Base-by-base conservation (phyloP, 176 grass and related monocot species). In the Avena sativa region DNA sequence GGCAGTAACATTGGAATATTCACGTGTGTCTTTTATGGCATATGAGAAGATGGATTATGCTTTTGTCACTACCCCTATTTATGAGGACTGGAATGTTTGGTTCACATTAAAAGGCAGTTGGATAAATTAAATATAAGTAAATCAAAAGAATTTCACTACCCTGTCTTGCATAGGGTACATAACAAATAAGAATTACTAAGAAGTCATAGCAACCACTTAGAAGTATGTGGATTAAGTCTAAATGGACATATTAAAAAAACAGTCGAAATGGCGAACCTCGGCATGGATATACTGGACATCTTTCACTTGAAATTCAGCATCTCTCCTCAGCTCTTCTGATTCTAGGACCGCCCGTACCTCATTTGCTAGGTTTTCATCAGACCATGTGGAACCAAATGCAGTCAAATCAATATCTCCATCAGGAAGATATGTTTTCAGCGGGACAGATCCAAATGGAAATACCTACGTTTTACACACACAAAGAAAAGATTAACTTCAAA, bases 381-480 rank as follows among this genome's bases (percentile, higher is more conserved):
- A 91, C 69, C 34, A 91, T 1, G 83, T 78, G 12, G 86, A 4
- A 25, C 86, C 87, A 60, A 96, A 79, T 68, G 85, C 77, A 66
- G 92, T 96, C 76, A 98, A 82, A 67, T 98, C 96, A 38, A 98
- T 96, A 83, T 98, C 96, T 81, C 96, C 96, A 78, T 95, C 96
- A 88, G 96, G 96, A 84, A 98, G 93, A 89, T 98, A 98, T 1
- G 96, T 95, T 88, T 98, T 98, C 71, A 98, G 56, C 52, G 96
- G 93, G 81, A 95, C 91, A 38, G 93, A 98, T 74, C 96, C 96
- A 76, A 94, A 95, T 66, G 91, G 91, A 79, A 89, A 95, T 30
- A 95, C 91, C 90, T 95, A 71, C 3, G 16, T 52, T 84, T 87
- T 43, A 64, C 23, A 25, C 21, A 40, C 5, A 68, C 46, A 30